Evolutionary conservation across 371 early-diverging fungal genomes (phyloP), one percentile per base, ranked within the genome.

Genomic region (Apophysomyces ossiformis): DNA sequence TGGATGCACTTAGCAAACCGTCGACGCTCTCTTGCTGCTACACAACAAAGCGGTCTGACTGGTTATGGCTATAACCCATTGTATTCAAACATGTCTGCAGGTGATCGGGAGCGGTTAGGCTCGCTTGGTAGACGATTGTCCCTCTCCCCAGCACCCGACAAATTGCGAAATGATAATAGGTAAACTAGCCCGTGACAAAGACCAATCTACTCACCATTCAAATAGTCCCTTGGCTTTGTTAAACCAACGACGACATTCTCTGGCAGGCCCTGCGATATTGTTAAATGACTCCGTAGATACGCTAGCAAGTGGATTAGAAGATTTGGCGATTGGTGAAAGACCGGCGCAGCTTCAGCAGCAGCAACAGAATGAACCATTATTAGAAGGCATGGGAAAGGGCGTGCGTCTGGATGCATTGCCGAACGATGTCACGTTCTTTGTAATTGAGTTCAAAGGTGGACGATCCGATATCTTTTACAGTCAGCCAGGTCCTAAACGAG

Each of bases 391-490:
- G 77, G 85, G 83, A 18, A 86, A 86, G 65, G 86, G 87, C n/a
- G 69, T 79, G 41, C 70, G 79, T n/a, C 65, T 86, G 45, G 78
- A 78, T 35, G 78, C 83, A 21, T 60, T 82, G 18, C 74, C 86
- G 11, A 73, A 78, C 21, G 80, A 81, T 58, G 88, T 87, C 57
- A 80, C 87, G 7, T 83, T 94, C 43, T 93, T 88, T 71, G 86
- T 93, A 16, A 90, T 95, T 2, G 94, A 95, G 74, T 96, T 96
- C 72, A 96, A 96, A 76, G 93, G 93, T 15, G 94, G 94, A 12
- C 84, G 96, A 36, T 90, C 87, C 12, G 96, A 96, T 68, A 79
- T 90, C 47, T 96, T 90, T 75, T 93, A 89, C 71, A 93, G 92
- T 81, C 60, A 62, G 15, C 45, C 21, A 38, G 58, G 39, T 3